Evolutionary conservation across 1,284 basidiomycete species (phyloP), one percentile per base, ranked within the genome.

Genomic region (Veloboletus limbatus): DNA sequence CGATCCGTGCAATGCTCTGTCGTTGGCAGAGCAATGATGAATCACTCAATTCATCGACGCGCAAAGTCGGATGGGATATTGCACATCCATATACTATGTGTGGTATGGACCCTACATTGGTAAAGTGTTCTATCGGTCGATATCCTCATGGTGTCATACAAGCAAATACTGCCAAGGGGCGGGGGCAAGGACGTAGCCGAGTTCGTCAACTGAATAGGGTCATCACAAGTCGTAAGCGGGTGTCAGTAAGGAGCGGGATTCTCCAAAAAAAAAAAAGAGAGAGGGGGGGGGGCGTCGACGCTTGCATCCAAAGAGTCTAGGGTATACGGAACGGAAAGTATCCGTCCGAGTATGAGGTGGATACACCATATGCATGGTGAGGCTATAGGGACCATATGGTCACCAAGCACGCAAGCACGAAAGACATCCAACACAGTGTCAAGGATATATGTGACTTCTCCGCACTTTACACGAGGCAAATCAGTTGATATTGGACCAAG

Each of bases 381-480:
- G 16, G 21, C 43, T 54, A 63, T 35, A 51, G 26, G 11, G 31
- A 43, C 22, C 26, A 63, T 22, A 39, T 20, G 28, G 60, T 16
- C 26, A 30, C 20, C 14, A 40, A 34, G 33, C 40, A 63, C 10
- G 26, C 32, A 14, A 63, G 42, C 21, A 47, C 26, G 18, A 61
- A 17, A 8, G 39, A 16, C 16, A 39, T 47, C 59, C 62, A 63
- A 42, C 22, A 41, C 14, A 31, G 21, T 7, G 25, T n/a, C 14
- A 22, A 42, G 10, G 55, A 50, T 34, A 37, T 36, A 48, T 39
- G 18, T 37, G 53, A 48, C 33, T 28, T 47, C 25, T 20, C 30
- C 20, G 58, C 58, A 30, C 63, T 66, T 18, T 34, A 13, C 30
- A 48, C 20, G 18, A 38, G 27, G 21, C 2, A 20, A n/a, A 25